A percentile compares a stretch with the other conserved stretches of the same genome.
phyloP scores from a whole-genome alignment of 75 land plant genomes.

The Pseudotsuga menziesii region DNA sequence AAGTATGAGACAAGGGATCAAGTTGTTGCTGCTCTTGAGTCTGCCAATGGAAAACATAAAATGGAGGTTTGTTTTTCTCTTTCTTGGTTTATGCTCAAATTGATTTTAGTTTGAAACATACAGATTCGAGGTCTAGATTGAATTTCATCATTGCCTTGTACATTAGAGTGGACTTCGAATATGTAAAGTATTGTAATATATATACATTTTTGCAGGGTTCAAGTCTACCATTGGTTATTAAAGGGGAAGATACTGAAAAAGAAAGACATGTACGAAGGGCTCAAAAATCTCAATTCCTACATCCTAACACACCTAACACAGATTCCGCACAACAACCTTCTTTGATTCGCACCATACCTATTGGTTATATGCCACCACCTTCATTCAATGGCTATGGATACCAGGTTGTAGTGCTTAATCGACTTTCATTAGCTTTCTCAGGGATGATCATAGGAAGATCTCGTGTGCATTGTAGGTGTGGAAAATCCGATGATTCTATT shows the following conservation, averaged over 20 bases:
- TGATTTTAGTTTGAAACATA: not conserved
- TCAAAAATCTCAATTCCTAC: slow-evolving; percentile 74
- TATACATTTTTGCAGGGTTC: slow-evolving; percentile 58
- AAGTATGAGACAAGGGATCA: slow-evolving; percentile 95
- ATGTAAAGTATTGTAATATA: too few relatives aligned
- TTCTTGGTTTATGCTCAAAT: not conserved
- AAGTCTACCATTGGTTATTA: slow-evolving; percentile 84
- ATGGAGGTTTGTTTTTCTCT: slow-evolving; percentile 75
- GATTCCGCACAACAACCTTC: slow-evolving; percentile 63
- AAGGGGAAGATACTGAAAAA: slow-evolving; percentile 98
- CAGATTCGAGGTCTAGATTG: not conserved
- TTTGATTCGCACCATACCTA: slow-evolving; percentile 72
- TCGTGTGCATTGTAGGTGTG: too few relatives aligned
- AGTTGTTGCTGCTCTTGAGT: slow-evolving; percentile 85
- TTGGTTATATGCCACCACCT: slow-evolving; percentile 64
- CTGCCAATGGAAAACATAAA: slow-evolving; percentile 80
- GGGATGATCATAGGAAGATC: too few relatives aligned
- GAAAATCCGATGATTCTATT: too few relatives aligned
- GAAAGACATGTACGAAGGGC: slow-evolving; percentile 87
- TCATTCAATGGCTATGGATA: slow-evolving; percentile 83
- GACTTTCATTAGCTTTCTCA: too few relatives aligned
- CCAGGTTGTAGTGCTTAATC: slow-evolving; percentile 79
- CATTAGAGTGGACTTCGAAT: too few relatives aligned
- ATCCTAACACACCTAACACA: slow-evolving; percentile 26
- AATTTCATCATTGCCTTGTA: too few relatives aligned